Evolutionary conservation across 306 rosid species (phyloP).

Genomic region (Quercus glauca): DNA sequence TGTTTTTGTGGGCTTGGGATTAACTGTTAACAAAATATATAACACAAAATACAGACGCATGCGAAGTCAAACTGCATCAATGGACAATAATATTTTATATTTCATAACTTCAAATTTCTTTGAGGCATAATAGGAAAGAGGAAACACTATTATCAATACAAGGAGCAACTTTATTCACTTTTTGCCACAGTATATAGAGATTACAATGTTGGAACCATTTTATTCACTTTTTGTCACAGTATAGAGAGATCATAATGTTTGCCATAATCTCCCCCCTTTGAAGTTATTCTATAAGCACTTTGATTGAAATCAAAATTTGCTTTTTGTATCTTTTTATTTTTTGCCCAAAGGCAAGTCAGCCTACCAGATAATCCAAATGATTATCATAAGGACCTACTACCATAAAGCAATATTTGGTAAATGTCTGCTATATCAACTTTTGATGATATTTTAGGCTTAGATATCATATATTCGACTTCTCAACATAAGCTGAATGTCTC

Average conservation of each 20-base stretch:
- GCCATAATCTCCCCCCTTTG: neutral
- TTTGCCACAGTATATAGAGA: neutral
- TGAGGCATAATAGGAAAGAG: neutral
- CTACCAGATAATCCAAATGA: no score
- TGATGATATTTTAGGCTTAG: neutral
- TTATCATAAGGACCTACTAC: neutral
- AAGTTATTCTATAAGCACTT: neutral
- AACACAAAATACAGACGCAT: no score
- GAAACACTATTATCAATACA: neutral
- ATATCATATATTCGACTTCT: conserved; percentile 30
- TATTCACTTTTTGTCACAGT: no score
- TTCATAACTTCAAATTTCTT: neutral
- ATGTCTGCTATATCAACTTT: neutral
- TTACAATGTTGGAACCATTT: neutral
- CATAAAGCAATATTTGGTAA: neutral
- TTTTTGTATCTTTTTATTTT: neutral
- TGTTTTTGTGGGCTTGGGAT: no score
- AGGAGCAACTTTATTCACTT: neutral
- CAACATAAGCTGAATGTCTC: conserved; percentile 51
- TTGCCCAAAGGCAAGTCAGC: neutral
- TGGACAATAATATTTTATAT: no score
- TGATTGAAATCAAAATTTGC: neutral
- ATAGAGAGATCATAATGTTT: no score
- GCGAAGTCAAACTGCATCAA: no score
- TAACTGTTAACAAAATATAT: no score